Percentiles rank a stretch among this genome's conserved stretches.
Conservation (phyloP, 2,329 filamentous ascomycete genomes). For the Leptographium galeiforme region DNA sequence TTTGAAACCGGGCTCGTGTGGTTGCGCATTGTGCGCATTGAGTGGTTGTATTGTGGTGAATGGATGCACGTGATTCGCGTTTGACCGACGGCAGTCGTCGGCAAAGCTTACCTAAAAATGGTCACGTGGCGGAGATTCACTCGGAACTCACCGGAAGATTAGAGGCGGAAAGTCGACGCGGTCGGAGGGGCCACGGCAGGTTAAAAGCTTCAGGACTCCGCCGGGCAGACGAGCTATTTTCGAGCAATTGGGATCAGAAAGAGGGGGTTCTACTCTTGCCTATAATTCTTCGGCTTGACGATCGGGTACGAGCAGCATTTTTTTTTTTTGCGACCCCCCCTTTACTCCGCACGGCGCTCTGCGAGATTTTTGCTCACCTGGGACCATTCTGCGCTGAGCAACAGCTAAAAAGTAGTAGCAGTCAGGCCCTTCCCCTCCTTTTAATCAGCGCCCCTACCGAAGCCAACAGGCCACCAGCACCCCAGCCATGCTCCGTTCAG, state of each 20-base stretch:
- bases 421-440: not conserved
- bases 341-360: not conserved
- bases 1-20: too few species aligned
- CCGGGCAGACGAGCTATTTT: not conserved
- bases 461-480: not conserved
- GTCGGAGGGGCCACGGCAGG: not conserved
- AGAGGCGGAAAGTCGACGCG: not conserved
- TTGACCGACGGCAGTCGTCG: not conserved
- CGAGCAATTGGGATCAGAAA: not conserved
- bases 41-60: too few species aligned
- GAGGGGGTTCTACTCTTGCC: not conserved
- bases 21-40: too few species aligned
- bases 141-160: not conserved
- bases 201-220: not conserved
- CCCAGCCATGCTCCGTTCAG: slow-evolving; percentile 9
- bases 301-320: not conserved
- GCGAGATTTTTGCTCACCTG: too few species aligned
- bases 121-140: not conserved
- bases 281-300: not conserved
- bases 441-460: not conserved
- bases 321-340: not conserved
- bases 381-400: too few species aligned
- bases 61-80: not conserved
- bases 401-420: not conserved
- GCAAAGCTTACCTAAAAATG: not conserved